Evolutionary conservation across 306 rosid genomes (phyloP).

Genomic region (Echinosophora koreensis): DNA sequence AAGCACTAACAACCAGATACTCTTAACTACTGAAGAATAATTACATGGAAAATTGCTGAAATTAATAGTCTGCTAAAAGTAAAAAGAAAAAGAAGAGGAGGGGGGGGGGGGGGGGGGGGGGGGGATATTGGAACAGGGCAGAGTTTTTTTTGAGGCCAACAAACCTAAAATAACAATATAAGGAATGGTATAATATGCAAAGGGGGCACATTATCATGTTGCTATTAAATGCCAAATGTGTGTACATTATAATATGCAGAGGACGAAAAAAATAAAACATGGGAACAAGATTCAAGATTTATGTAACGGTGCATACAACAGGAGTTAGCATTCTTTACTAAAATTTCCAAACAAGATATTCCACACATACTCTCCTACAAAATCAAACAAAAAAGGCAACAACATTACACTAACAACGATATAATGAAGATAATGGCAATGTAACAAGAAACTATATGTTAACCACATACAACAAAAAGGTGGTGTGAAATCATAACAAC

Average conservation of each 20-base stretch:
- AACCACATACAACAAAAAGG: background rate
- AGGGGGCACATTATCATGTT: background rate
- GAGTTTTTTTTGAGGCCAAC: conserved; percentile 1
- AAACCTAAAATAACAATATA: conserved; percentile 10
- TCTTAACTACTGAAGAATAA: conserved; percentile 15
- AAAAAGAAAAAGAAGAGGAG: background rate
- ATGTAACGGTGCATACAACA: conserved; percentile 9
- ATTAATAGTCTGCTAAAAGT: background rate
- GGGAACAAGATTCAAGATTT: conserved; percentile 3
- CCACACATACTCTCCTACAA: background rate
- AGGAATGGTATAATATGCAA: conserved; percentile 18
- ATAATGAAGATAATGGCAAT: background rate
- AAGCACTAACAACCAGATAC: conserved; percentile 12
- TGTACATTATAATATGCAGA: background rate
- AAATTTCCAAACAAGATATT: background rate
- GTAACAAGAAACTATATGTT: background rate
- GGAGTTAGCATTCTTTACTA: background rate
- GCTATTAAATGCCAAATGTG: background rate
- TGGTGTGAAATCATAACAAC: background rate
- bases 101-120: too few species aligned
- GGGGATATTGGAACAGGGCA: background rate
- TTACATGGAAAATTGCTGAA: conserved; percentile 20
- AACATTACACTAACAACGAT: background rate
- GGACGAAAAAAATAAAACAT: background rate
- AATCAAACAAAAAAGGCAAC: background rate